Evolutionary conservation across 2,329 filamentous ascomycete species (phyloP).

Genomic region (Corinectria fuckeliana): DNA sequence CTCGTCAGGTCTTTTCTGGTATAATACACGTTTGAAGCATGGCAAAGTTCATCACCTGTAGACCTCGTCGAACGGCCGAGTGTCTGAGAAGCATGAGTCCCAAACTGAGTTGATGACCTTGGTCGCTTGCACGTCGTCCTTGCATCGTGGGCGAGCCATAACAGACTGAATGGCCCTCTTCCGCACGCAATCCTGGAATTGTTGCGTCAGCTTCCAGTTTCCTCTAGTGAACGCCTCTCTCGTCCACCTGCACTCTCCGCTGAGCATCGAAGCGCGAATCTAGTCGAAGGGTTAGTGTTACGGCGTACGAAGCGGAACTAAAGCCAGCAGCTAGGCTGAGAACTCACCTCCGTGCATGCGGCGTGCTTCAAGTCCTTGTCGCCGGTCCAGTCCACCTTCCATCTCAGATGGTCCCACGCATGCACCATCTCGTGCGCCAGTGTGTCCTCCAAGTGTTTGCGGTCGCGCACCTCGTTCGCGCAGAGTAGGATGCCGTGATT

Average conservation of each 20-base stretch:
- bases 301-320: not conserved
- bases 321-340: not conserved
- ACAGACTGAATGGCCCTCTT: slow-evolving; percentile 81
- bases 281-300: slow-evolving; percentile 42
- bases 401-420: slow-evolving; percentile 90
- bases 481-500: slow-evolving; percentile 89
- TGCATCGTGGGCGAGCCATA: slow-evolving; percentile 77
- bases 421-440: slow-evolving; percentile 98
- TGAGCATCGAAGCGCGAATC: slow-evolving; percentile 92
- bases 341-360: slow-evolving; percentile 84
- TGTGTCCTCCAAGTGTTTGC: slow-evolving; percentile 88
- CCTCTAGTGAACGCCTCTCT: slow-evolving; percentile 84
- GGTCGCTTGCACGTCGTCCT: slow-evolving; percentile 83
- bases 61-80: slow-evolving; percentile 94
- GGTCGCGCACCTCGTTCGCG: slow-evolving; percentile 85
- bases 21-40: slow-evolving; percentile 1
- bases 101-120: slow-evolving; percentile 97
- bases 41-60: slow-evolving; percentile 66
- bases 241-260: slow-evolving; percentile 90
- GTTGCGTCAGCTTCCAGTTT: slow-evolving; percentile 88
- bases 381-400: slow-evolving; percentile 83
- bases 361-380: slow-evolving; percentile 81
- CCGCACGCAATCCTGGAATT: slow-evolving; percentile 92
- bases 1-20: slow-evolving; percentile 2
- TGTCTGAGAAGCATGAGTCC: slow-evolving; percentile 96